Conservation (phyloP, 2,329 filamentous ascomycete genomes). For the Aureobasidium leucospermi region DNA sequence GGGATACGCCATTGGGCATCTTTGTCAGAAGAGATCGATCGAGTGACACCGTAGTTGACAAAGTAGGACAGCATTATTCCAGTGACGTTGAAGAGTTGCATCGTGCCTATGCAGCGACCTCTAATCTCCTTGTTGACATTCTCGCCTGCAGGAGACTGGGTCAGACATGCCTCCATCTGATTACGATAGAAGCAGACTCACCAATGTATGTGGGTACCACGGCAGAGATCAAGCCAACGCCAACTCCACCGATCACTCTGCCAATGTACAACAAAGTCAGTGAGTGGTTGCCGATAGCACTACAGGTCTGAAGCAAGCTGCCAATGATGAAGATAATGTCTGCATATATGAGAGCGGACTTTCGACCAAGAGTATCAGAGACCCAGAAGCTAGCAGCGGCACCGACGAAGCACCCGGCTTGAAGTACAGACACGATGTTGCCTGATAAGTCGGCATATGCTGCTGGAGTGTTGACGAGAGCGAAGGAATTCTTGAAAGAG, state of each 20-base stretch:
- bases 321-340: constrained; percentile 37
- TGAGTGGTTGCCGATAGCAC: constrained; percentile 28
- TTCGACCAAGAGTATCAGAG: constrained; percentile 35
- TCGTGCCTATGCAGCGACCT: constrained; percentile 24
- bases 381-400: constrained; percentile 36
- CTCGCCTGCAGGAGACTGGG: constrained; percentile 29
- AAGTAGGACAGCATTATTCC: constrained; percentile 46
- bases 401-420: constrained; percentile 40
- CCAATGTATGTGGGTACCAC: constrained; percentile 39
- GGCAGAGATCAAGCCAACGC: constrained; percentile 36
- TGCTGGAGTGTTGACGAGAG: constrained; percentile 26
- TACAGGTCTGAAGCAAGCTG: constrained; percentile 34
- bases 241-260: constrained; percentile 38
- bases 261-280: constrained; percentile 36
- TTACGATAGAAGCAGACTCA: constrained; percentile 26
- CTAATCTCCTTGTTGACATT: constrained; percentile 35
- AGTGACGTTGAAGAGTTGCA: constrained; percentile 31
- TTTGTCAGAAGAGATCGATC: constrained; percentile 35
- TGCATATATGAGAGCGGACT: constrained; percentile 34
- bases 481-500: constrained; percentile 36
- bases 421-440: constrained; percentile 38
- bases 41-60: constrained; percentile 45
- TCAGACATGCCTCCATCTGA: constrained; percentile 27
- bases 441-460: constrained; percentile 35
- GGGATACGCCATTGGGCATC: constrained; percentile 48